Base-by-base conservation (phyloP, 306 rosid genomes). In the Purshia tridentata region DNA sequence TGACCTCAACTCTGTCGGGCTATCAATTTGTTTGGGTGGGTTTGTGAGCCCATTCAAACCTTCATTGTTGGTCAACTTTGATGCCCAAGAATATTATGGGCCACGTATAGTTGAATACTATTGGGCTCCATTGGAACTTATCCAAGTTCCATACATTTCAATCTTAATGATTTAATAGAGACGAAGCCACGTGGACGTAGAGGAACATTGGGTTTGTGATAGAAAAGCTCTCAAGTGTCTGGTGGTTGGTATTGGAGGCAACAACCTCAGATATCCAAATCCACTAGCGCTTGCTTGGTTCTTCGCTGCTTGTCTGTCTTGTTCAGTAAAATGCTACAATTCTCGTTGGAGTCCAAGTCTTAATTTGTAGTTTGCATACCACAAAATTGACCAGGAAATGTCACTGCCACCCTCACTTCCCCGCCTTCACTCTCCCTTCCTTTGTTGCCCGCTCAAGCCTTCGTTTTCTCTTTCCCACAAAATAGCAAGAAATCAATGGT, bases 361-460 rank as follows among this genome's bases (percentile, higher is more conserved):
- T 22, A 5, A 8, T 4, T 6, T 23, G 37, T 37, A 58, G 64
- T 20, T 55, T 8, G 58, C 2, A 8, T 14, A 6, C 4, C 64
- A 5, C 18, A 58, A 35, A 29, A 23, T 29, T 58, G 23, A 39
- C 23, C 20, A 52, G 76, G 83, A 86, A 70, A 94, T 94, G 99
- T 75, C 89, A 77, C 0, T 69, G 46, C 80, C 92, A 72, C 81
- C 88, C 57, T 75, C 90, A 52, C 72, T 87, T 14, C 81, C 81
- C 73, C 88, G 75, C 23, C 80, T 89, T 0, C 91, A 73, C 70
- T 88, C 96, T 47, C 81, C 99, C 0, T 91, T 95, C 74, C 88
- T 87, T 6, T 76, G 72, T 55, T 85, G 80, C 73, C 99, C 96
- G 23, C 84, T 85, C 20, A 88, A 89, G 61, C 85, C 69, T 47